Evolutionary conservation across 2,329 filamentous ascomycete species (phyloP).

Genomic region (Tolypocladium ophioglossoides): DNA sequence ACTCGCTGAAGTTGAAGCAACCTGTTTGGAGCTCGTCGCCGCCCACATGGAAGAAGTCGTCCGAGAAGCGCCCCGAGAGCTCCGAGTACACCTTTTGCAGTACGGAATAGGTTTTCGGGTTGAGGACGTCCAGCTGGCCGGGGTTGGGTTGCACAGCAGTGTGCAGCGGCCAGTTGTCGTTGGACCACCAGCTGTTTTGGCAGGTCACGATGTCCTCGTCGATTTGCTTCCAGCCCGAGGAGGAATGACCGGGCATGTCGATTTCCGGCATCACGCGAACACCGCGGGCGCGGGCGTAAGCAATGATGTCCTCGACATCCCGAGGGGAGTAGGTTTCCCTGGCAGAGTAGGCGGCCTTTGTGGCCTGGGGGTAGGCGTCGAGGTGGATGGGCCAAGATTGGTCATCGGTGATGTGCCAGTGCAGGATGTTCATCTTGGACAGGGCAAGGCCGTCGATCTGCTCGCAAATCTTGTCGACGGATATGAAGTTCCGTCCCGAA

Average conservation of each 20-base stretch:
- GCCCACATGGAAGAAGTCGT: constrained; percentile 45
- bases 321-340: constrained; percentile 33
- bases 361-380: constrained; percentile 38
- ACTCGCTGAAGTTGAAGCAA: constrained; percentile 46
- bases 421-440: constrained; percentile 45
- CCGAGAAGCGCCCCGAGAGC: constrained; percentile 36
- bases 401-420: constrained; percentile 45
- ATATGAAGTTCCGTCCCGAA: constrained; percentile 42
- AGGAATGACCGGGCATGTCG: constrained; percentile 46
- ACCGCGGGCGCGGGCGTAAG: constrained; percentile 39
- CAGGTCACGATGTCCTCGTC: constrained; percentile 43
- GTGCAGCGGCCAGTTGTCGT: constrained; percentile 41
- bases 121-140: constrained; percentile 44
- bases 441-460: constrained; percentile 44
- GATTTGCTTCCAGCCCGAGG: constrained; percentile 42
- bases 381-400: constrained; percentile 46
- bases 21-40: constrained; percentile 40
- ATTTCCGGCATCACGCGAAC: constrained; percentile 47
- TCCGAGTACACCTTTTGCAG: constrained; percentile 43
- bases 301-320: constrained; percentile 31
- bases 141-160: constrained; percentile 44
- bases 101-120: constrained; percentile 43
- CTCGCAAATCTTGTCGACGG: constrained; percentile 37
- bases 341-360: constrained; percentile 40
- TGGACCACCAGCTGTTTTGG: constrained; percentile 48